Evolutionary conservation across 2,329 filamentous ascomycete species (phyloP), one percentile per base, ranked within the genome.

Genomic region (Neonectria neomacrospora): DNA sequence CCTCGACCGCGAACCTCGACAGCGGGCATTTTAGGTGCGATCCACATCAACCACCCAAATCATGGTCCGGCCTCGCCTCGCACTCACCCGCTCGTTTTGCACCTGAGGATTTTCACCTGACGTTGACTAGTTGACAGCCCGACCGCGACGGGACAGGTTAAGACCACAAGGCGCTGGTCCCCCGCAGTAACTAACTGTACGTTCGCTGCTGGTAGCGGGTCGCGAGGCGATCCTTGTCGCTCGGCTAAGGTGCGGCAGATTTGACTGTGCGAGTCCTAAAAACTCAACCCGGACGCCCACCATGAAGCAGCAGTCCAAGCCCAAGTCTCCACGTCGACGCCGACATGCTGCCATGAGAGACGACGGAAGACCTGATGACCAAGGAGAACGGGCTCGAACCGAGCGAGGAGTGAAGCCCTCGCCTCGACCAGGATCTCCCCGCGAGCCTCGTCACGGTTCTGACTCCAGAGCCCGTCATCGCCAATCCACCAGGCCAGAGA

Each of bases 261-360:
- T 78, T 77, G 73, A 68, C 68, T 52, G 69, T 70, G 71, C 70
- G 70, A 71, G 70, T 72, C 52, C 78, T 80, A 78, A 80, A 78
- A 80, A 78, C 76, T 79, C 75, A 72, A 76, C 67, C 71, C 60
- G 67, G 66, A 69, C 68, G 71, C 67, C 72, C 63, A 65, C 71
- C 65, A 73, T 73, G 74, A 65, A 72, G 70, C 70, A 71, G 66
- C 67, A 69, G 73, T 69, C 73, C 67, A 67, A 70, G 73, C 64
- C 74, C 70, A 72, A 72, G 71, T 69, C 73, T 78, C 72, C 71
- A 71, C 74, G 71, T 75, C 75, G 73, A 70, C 73, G 71, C 74
- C 74, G 73, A 75, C 68, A 80, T 80, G 77, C 75, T 78, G 77
- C 78, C 75, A 80, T 80, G 79, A 80, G 67, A 73, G 76, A 80